Conservation (phyloP, 2,329 filamentous ascomycete species). For the Fusarium buharicum region DNA sequence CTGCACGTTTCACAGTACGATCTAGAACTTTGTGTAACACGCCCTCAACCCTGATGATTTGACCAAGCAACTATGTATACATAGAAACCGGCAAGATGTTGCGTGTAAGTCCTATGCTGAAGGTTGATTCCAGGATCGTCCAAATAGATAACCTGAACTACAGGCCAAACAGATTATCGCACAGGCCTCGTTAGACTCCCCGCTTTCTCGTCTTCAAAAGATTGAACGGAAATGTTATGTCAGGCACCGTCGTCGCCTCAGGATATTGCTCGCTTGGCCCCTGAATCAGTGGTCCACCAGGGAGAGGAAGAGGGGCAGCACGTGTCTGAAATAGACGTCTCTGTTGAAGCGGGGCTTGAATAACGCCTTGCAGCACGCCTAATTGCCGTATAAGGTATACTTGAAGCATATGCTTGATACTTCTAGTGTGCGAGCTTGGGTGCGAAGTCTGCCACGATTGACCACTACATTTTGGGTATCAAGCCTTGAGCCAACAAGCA, state of each 20-base stretch:
- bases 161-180: not conserved
- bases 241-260: not conserved
- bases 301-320: conserved; percentile 30
- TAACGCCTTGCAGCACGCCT: conserved; percentile 17
- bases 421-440: not conserved
- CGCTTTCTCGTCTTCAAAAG: not conserved
- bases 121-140: not conserved
- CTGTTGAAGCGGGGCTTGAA: conserved; percentile 30
- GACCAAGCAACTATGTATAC: conserved; percentile 13
- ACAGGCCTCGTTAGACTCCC: conserved; percentile 1
- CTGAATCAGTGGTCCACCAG: conserved; percentile 30
- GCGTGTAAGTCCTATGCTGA: conserved; percentile 7
- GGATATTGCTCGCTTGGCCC: conserved; percentile 12
- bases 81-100: not conserved
- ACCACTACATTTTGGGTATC: conserved; percentile 4
- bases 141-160: not conserved
- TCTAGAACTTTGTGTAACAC: conserved; percentile 9
- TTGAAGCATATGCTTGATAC: conserved; percentile 5
- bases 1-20: conserved; percentile 21
- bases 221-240: not conserved
- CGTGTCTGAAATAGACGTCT: conserved; percentile 22
- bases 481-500: not conserved
- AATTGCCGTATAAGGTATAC: conserved; percentile 2
- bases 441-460: no score
- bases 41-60: conserved; percentile 4